Evolutionary conservation across 2,329 filamentous ascomycete species (phyloP), one percentile per base, ranked within the genome.

Genomic region (Teratosphaeriaceae sp.): DNA sequence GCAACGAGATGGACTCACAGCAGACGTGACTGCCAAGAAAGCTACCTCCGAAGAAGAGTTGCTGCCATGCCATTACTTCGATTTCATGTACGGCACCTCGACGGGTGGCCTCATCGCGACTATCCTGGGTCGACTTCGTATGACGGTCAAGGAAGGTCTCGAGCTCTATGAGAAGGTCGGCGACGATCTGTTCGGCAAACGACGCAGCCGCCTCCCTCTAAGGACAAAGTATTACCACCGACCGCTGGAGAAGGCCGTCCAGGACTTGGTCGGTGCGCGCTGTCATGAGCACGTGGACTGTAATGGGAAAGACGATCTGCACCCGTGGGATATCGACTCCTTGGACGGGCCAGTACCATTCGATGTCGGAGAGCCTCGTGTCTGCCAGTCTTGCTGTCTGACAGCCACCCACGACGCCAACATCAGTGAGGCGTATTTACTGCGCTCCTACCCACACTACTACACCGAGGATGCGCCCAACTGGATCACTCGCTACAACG

Each of bases 81-180:
- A 75, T 49, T 70, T 71, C 57, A 73, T 74, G 62, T 73, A 71
- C 43, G 72, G 72, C 16, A 74, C 71, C 4, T 71, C 66, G 27
- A 74, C 71, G 0, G 71, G 72, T n/a, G 72, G 72, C 11, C 58
- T 74, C 29, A 74, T 74, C 44, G 68, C 71, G 1, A 71, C 70
- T 2, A 71, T 74, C 61, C 65, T 74, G 2, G 70, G 67, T 1
- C 60, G 71, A 12, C 56, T 74, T 34, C 70, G 71, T 4, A 73
- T 73, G 70, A 69, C 65, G 1, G 66, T 72, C 3, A 62, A 64
- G 1, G 67, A 73, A 49, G 72, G 67, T 30, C 56, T 74, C 20
- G 66, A 70, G 18, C 62, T 71, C 27, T 73, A 72, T 47, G 59
- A 68, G 5, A 56, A 61, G 45, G 69, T 74, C 3, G 70, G 70